Conservation (phyloP, 1,139 yeast genomes). For the Geotrichum histeridarum region DNA sequence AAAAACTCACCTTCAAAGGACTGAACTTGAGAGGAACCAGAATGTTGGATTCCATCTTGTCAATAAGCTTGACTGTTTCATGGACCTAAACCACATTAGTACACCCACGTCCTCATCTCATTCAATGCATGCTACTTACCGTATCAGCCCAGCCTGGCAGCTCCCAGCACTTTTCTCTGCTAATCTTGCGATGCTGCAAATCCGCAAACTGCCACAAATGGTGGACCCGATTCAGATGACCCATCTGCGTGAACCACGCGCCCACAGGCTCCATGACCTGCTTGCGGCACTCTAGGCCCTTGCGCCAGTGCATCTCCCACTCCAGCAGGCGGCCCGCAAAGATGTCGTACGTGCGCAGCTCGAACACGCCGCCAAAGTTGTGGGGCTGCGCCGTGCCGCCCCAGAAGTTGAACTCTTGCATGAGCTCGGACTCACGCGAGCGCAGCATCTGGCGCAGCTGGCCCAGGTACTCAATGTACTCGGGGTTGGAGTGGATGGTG, state of each 20-base stretch:
- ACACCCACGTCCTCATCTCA: background rate
- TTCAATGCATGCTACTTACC: slow-evolving; percentile 2
- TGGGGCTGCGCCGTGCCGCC: slow-evolving; percentile 45
- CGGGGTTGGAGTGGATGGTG: slow-evolving; percentile 33
- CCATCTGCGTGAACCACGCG: slow-evolving; percentile 44
- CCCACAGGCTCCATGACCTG: slow-evolving; percentile 47
- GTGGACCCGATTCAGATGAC: slow-evolving; percentile 40
- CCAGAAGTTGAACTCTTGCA: slow-evolving; percentile 45
- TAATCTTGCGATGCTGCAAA: slow-evolving; percentile 40
- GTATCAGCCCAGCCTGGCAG: slow-evolving; percentile 44
- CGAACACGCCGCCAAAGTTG: slow-evolving; percentile 42
- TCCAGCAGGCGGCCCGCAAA: slow-evolving; percentile 41
- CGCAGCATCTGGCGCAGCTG: slow-evolving; percentile 35
- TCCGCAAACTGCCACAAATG: slow-evolving; percentile 46
- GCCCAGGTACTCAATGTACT: slow-evolving; percentile 34
- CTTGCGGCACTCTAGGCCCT: slow-evolving; percentile 42
- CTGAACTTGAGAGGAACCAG: slow-evolving; percentile 41
- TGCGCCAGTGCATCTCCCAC: slow-evolving; percentile 43
- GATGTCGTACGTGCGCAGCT: slow-evolving; percentile 40
- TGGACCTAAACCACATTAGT: slow-evolving; percentile 29
- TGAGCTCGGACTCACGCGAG: slow-evolving; percentile 36
- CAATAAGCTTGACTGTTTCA: slow-evolving; percentile 41
- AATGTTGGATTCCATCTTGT: slow-evolving; percentile 40
- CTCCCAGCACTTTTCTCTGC: slow-evolving; percentile 44
- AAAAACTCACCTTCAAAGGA: slow-evolving; percentile 34